Evolutionary conservation across 2,329 filamentous ascomycete genomes (phyloP).

Genomic region (Aspergillus flavus): DNA sequence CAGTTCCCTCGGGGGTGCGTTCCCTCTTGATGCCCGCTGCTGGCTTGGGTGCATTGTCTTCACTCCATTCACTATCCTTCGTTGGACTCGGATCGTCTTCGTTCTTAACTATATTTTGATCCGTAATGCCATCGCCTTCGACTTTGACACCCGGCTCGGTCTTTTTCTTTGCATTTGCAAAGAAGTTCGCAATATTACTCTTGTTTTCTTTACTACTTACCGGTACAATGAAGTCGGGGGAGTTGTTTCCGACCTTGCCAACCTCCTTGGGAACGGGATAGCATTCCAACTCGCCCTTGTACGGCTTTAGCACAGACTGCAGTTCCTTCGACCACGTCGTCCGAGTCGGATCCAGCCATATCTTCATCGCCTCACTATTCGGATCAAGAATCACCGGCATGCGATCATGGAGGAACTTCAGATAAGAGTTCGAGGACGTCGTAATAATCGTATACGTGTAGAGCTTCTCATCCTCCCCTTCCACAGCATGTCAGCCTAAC

Average conservation of each 20-base stretch:
- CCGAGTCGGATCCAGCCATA: slow-evolving; percentile 76
- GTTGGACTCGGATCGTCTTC: slow-evolving; percentile 40
- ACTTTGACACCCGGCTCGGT: slow-evolving; percentile 30
- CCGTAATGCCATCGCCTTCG: slow-evolving; percentile 5
- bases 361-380: slow-evolving; percentile 67
- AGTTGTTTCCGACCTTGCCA: slow-evolving; percentile 92
- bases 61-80: slow-evolving; percentile 47
- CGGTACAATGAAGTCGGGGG: slow-evolving; percentile 78
- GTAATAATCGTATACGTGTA: slow-evolving; percentile 96
- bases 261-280: slow-evolving; percentile 88
- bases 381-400: slow-evolving; percentile 94
- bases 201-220: slow-evolving; percentile 86
- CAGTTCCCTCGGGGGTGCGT: slow-evolving; percentile 39
- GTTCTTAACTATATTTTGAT: slow-evolving; percentile 7
- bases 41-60: slow-evolving; percentile 57
- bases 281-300: slow-evolving; percentile 74
- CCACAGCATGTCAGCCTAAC: not conserved
- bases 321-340: slow-evolving; percentile 76
- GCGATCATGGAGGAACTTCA: slow-evolving; percentile 86
- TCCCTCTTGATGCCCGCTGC: slow-evolving; percentile 52
- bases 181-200: slow-evolving; percentile 92
- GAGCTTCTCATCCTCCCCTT: slow-evolving; percentile 65
- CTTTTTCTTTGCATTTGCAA: slow-evolving; percentile 59
- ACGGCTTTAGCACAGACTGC: slow-evolving; percentile 78
- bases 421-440: slow-evolving; percentile 78